phyloP scores from a whole-genome alignment of 2,329 filamentous ascomycete species.

The Davidsoniella eucalypti region DNA sequence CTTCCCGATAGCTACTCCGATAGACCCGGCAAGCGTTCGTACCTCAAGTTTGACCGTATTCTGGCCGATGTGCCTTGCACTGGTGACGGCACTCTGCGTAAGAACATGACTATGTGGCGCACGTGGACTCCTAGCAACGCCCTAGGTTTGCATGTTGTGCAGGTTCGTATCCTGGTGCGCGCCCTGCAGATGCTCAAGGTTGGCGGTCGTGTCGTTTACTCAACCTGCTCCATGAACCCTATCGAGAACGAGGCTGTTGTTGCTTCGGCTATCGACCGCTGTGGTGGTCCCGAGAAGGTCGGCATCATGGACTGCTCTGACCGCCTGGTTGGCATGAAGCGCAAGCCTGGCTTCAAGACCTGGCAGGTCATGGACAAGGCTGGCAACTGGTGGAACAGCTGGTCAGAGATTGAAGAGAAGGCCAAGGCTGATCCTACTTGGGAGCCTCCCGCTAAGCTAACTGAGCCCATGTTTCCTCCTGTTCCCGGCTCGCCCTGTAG shows the following conservation, averaged over 20 bases:
- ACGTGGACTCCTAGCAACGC: slow-evolving; percentile 85
- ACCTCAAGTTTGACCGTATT: slow-evolving; percentile 93
- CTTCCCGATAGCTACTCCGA: slow-evolving; percentile 45
- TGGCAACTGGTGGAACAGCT: slow-evolving; percentile 61
- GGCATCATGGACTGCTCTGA: slow-evolving; percentile 71
- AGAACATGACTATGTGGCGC: slow-evolving; percentile 88
- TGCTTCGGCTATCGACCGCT: slow-evolving; percentile 73
- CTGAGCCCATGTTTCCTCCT: slow-evolving; percentile 68
- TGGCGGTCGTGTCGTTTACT: slow-evolving; percentile 89
- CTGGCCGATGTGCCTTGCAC: slow-evolving; percentile 94
- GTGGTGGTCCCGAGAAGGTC: slow-evolving; percentile 68
- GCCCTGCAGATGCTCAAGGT: slow-evolving; percentile 93
- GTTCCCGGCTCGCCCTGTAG: slow-evolving; percentile 36
- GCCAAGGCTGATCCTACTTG: slow-evolving; percentile 39
- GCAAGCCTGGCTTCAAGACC: slow-evolving; percentile 56
- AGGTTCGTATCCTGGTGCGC: slow-evolving; percentile 77
- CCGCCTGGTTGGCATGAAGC: slow-evolving; percentile 58
- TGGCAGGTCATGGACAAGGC: slow-evolving; percentile 91
- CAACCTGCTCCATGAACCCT: slow-evolving; percentile 97
- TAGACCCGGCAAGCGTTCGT: slow-evolving; percentile 42
- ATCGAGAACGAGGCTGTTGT: slow-evolving; percentile 93
- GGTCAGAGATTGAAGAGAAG: slow-evolving; percentile 62
- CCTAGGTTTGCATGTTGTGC: slow-evolving; percentile 71
- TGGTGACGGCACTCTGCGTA: slow-evolving; percentile 82
- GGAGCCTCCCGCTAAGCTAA: slow-evolving; percentile 49